Conservation (phyloP, 306 rosid genomes). For the Crataegus laevigata region DNA sequence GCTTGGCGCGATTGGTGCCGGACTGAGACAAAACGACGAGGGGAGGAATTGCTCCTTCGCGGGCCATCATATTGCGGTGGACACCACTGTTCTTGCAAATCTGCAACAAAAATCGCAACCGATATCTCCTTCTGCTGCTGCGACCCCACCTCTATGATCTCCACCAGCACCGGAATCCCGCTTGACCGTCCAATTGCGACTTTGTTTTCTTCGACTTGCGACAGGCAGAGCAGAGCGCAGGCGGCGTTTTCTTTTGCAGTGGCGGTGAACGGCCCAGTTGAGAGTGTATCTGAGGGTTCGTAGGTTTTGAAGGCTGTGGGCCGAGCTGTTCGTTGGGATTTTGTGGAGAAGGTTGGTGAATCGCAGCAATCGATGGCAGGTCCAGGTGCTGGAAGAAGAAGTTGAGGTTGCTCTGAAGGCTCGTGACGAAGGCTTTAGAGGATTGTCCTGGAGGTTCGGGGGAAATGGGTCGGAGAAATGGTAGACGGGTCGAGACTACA, state of each 20-base stretch:
- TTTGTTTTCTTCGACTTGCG: constrained; percentile 71
- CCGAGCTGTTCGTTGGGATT: no score
- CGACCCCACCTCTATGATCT: constrained; percentile 78
- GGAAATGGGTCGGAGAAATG: no score
- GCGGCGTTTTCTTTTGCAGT: constrained; percentile 94
- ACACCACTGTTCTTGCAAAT: constrained; percentile 58
- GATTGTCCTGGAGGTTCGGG: no score
- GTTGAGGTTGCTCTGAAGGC: no score
- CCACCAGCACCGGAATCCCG: constrained; percentile 87
- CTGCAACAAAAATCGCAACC: constrained; percentile 61
- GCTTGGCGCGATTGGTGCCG: constrained; percentile 95
- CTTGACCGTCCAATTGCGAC: constrained; percentile 73
- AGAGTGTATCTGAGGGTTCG: no score
- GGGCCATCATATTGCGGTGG: constrained; percentile 73
- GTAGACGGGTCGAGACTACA: no score
- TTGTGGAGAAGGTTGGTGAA: no score
- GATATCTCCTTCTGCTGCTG: constrained; percentile 89
- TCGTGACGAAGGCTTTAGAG: no score
- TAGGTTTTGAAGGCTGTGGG: no score
- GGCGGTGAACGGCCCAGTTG: no score
- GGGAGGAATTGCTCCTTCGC: constrained; percentile 98
- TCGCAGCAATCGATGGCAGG: no score
- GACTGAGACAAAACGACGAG: constrained; percentile 78
- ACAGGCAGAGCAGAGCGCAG: constrained; percentile 74
- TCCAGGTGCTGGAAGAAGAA: no score